Percentiles rank a stretch among this genome's conserved stretches.
Evolutionary conservation across 2,329 filamentous ascomycete genomes (phyloP).

Genomic region (Phoma sp.): DNA sequence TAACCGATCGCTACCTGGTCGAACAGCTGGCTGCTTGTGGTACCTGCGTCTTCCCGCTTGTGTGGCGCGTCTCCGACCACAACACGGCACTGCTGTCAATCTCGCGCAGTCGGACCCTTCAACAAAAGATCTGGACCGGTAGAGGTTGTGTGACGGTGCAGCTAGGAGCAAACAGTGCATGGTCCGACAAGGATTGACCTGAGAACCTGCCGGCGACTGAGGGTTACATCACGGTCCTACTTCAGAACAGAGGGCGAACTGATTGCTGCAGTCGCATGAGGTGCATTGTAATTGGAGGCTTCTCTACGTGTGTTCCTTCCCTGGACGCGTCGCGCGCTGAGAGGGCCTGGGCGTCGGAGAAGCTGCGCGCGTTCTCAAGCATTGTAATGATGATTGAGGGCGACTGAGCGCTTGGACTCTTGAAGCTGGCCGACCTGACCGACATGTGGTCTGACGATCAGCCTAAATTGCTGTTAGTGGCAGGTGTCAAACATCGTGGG

Average conservation of each 20-base stretch:
- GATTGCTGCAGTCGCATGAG: conserved; percentile 6
- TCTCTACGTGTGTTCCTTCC: conserved; percentile 10
- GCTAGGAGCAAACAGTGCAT: conserved; percentile 5
- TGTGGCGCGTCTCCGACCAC: conserved; percentile 18
- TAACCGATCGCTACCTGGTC: conserved; percentile 28
- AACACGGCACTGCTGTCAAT: conserved; percentile 8
- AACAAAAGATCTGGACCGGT: conserved; percentile 5
- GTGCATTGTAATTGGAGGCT: conserved; percentile 8
- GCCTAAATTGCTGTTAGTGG: conserved; percentile 20
- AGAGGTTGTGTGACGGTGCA: conserved; percentile 29
- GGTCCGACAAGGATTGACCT: conserved; percentile 3
- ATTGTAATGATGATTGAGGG: conserved; percentile 10
- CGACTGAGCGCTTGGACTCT: conserved; percentile 19
- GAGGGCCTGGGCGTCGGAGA: conserved; percentile 7
- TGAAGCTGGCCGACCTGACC: conserved; percentile 11
- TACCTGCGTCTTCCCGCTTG: conserved; percentile 34
- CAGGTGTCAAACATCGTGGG: conserved; percentile 15
- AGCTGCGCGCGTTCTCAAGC: not conserved
- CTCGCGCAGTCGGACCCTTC: conserved; percentile 8
- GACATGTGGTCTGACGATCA: conserved; percentile 12
- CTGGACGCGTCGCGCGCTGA: conserved; percentile 13
- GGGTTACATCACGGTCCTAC: not conserved
- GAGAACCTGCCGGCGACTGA: not conserved
- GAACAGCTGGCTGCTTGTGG: conserved; percentile 29
- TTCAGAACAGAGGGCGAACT: not conserved